Conservation (phyloP, 345 rosid species). For the Capsella bursapastoris region DNA sequence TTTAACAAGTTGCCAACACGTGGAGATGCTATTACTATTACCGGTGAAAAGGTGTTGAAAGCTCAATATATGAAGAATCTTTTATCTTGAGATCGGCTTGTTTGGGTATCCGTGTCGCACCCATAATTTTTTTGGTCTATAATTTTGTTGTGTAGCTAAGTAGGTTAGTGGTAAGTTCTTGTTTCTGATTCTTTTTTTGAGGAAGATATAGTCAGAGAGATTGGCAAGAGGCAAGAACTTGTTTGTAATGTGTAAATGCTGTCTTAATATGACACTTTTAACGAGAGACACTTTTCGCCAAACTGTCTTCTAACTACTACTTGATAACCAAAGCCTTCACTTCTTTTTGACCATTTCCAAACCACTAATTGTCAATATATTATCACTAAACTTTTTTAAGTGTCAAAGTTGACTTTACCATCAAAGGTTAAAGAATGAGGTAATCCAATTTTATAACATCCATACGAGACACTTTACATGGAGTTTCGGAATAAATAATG, state of each 20-base stretch:
- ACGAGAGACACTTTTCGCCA: neutral
- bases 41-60: neutral
- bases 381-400: too few relatives aligned
- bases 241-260: slow-evolving; percentile 11
- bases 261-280: slow-evolving; percentile 2
- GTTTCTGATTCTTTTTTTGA: slow-evolving; percentile 4
- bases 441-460: too few relatives aligned
- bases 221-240: neutral
- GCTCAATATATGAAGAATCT: slow-evolving; percentile 9
- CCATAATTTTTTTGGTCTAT: slow-evolving; percentile 17
- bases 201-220: neutral
- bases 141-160: slow-evolving; percentile 13
- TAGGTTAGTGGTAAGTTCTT: slow-evolving; percentile 14
- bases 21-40: neutral
- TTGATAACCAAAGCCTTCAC: neutral
- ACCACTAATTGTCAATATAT: neutral
- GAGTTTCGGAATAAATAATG: too few relatives aligned
- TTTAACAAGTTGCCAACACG: slow-evolving; percentile 19
- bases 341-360: neutral
- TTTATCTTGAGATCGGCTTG: neutral
- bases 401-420: too few relatives aligned
- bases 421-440: too few relatives aligned
- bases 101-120: neutral
- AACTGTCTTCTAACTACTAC: too few relatives aligned
- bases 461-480: too few relatives aligned